Evolutionary conservation across 129 eudicot genomes (phyloP), one percentile per base, ranked within the genome.

Genomic region (Arctium minus): DNA sequence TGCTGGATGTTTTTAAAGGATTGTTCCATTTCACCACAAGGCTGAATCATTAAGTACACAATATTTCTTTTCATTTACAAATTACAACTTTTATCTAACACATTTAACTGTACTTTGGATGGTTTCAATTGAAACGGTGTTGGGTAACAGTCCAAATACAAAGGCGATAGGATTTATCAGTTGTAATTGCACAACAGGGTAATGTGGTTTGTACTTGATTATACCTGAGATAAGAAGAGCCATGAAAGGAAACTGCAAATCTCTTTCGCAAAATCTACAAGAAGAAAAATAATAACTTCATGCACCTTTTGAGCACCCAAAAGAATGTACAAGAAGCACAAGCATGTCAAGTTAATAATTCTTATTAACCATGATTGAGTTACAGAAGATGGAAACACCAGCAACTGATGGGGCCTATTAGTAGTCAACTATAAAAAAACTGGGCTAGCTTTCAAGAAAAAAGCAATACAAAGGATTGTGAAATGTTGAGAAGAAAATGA

Each of bases 151-250:
- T 53, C 65, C 18, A 53, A 39, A 42, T 29, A 40, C 30, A 42
- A 22, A 31, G 37, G 22, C 18, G n/a, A 50, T 50, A 27, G 11
- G 10, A 62, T 62, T 18, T 62, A 62, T 62, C 70, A 18, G 31
- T 62, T 62, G 36, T n/a, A 60, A 62, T 69, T 77, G 65, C 37
- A 37, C 11, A 64, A 29, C 22, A 78, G 38, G 38, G 70, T 64
- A 64, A 39, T 18, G 77, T 18, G 17, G 32, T 40, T 83, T 7
- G 81, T 33, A 67, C 75, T 6, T 39, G 37, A 81, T 74, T 79
- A 50, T 82, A 91, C 99, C 99, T 87, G 99, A 96, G 68, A 93
- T 86, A 80, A 96, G 99, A 82, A 93, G 92, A 77, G 90, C 99
- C 89, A 93, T 80, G 82, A 96, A 96, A 73, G 99, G 99, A 82